Percentiles rank a stretch among this genome's conserved stretches.
phyloP scores from a whole-genome alignment of 371 early-diverging fungal genomes.

The Lichtheimia hyalospora region DNA sequence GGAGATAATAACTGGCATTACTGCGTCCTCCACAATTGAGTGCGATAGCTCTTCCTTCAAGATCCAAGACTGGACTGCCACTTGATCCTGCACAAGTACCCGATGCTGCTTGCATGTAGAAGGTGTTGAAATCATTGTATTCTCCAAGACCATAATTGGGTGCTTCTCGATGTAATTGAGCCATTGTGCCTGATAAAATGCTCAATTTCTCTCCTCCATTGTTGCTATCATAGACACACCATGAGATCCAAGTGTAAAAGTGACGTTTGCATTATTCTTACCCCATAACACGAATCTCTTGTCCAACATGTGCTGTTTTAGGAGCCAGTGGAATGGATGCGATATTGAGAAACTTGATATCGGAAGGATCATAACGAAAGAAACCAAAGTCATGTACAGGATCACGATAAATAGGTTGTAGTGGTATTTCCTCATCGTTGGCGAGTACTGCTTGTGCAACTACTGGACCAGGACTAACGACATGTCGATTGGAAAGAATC shows the following conservation, averaged over 20 bases:
- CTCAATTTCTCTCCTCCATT: conserved; percentile 85
- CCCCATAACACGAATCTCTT: conserved; percentile 84
- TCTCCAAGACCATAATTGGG: conserved; percentile 50
- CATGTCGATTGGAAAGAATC: conserved; percentile 91
- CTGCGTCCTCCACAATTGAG: conserved; percentile 66
- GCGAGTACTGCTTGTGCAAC: conserved; percentile 78
- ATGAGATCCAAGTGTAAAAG: too few species aligned
- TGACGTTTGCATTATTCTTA: conserved; percentile 6
- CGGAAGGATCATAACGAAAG: conserved; percentile 76
- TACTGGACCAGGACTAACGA: conserved; percentile 83
- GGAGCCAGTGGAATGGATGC: conserved; percentile 73
- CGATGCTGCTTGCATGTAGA: conserved; percentile 71
- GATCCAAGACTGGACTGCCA: conserved; percentile 69
- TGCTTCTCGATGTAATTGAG: conserved; percentile 68
- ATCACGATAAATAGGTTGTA: conserved; percentile 77
- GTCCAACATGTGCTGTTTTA: conserved; percentile 74
- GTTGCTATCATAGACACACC: conserved; percentile 39
- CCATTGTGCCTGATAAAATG: conserved; percentile 78
- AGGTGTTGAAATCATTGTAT: conserved; percentile 74
- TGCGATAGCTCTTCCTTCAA: conserved; percentile 70
- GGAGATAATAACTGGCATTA: conserved; percentile 63
- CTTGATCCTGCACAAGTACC: conserved; percentile 69
- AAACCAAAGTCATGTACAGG: conserved; percentile 95
- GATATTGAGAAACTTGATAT: conserved; percentile 72
- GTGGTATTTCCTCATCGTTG: conserved; percentile 89